A percentile compares a stretch with the other conserved stretches of the same genome.
Conservation (phyloP, 306 rosid genomes). For the Cucurbita maxima region DNA sequence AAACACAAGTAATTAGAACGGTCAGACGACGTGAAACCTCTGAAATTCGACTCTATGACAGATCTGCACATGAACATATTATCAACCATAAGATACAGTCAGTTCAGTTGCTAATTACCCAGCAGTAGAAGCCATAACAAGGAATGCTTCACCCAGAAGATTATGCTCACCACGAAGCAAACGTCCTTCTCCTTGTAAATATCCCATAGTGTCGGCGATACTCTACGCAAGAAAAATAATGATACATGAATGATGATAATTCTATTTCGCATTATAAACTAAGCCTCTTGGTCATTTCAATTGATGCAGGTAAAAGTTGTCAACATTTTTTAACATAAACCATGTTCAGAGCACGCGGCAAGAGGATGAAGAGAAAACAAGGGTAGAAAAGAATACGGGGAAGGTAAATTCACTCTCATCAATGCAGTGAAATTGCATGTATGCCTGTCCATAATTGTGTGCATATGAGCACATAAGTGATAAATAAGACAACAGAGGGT, state of each 20-base stretch:
- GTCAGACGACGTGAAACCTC: background rate
- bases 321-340: background rate
- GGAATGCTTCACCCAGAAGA: constrained; percentile 97
- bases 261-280: background rate
- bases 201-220: constrained; percentile 80
- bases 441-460: background rate
- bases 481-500: background rate
- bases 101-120: constrained; percentile 40
- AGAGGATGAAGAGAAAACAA: background rate
- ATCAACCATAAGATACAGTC: background rate
- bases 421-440: background rate
- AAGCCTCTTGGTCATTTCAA: background rate
- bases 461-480: background rate
- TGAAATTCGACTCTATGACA: background rate
- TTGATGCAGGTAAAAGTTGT: background rate
- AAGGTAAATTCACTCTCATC: background rate
- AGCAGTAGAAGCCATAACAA: constrained; percentile 87
- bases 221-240: constrained; percentile 38
- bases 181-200: constrained; percentile 76
- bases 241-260: constrained; percentile 17
- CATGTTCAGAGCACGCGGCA: background rate
- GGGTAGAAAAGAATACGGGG: background rate
- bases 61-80: background rate
- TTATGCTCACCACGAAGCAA: constrained; percentile 90
- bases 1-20: background rate